A percentile compares a stretch with the other conserved stretches of the same genome.
These are phyloP conservation scores for Taphrina communis DNA, from an alignment of 1,139 yeast species.

Conservation along the genomic window DNA sequence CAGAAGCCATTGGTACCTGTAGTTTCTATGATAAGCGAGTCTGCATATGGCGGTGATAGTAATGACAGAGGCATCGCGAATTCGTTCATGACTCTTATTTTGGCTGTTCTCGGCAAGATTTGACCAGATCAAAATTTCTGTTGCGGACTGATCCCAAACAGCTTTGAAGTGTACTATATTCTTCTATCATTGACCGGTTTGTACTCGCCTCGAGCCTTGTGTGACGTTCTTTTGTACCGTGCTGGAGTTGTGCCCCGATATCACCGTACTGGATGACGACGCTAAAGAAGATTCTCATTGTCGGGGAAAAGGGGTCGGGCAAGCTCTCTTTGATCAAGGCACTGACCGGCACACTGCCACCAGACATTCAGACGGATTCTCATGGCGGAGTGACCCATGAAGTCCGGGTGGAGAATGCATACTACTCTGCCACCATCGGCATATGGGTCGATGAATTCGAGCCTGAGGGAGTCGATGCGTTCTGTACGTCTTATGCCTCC, in stretches of 20 bases:
- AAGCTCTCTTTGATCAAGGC: constrained; percentile 38
- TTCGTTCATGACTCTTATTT: not conserved
- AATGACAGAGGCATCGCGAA: not conserved
- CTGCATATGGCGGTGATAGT: constrained; percentile 34
- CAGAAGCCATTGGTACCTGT: constrained; percentile 28
- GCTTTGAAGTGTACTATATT: too few relatives aligned
- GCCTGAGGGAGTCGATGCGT: constrained; percentile 11
- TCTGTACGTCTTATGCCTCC: constrained; percentile 30
- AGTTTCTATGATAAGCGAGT: constrained; percentile 41
- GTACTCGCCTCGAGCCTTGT: too few relatives aligned
- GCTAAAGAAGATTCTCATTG: constrained; percentile 28
- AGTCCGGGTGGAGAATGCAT: constrained; percentile 28
- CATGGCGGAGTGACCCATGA: constrained; percentile 44
- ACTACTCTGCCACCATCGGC: constrained; percentile 39
- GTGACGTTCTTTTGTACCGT: too few relatives aligned
- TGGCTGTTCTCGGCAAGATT: not conserved
- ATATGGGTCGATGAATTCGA: constrained; percentile 43
- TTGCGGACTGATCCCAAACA: too few relatives aligned
- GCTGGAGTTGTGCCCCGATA: too few relatives aligned
- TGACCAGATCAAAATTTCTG: too few relatives aligned
- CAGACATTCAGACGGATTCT: constrained; percentile 11
- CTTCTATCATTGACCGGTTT: too few relatives aligned
- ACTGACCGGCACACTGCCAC: constrained; percentile 38
- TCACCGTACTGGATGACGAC: constrained; percentile 8
- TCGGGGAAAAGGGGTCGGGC: constrained; percentile 36